phyloP scores from a whole-genome alignment of 305 asterid genomes.

The Solanum aculeatissimum region DNA sequence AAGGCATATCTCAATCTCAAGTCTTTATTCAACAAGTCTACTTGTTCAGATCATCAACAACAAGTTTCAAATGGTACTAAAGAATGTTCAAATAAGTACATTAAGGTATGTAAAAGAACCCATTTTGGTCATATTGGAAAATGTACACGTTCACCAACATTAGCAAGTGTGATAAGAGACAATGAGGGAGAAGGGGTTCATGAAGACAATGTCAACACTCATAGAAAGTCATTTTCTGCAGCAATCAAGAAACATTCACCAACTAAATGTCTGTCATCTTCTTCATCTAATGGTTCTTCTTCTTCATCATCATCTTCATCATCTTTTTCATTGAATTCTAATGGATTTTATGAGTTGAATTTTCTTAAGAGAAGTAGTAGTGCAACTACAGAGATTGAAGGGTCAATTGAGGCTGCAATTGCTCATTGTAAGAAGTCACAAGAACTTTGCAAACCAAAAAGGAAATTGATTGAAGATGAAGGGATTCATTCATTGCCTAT shows the following conservation, averaged over 20 bases:
- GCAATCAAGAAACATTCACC: constrained; percentile 58
- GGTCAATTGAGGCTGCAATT: constrained; percentile 79
- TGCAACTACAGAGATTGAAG: constrained; percentile 49
- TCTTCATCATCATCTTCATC: constrained; percentile 27
- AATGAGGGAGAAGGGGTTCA: constrained; percentile 17
- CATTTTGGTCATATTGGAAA: constrained; percentile 14
- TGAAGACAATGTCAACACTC: constrained; percentile 12
- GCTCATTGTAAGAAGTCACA: constrained; percentile 88
- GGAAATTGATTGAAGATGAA: constrained; percentile 1
- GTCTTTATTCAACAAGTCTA: constrained; percentile 45
- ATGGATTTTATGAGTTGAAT: constrained; percentile 28
- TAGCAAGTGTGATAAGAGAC: constrained; percentile 30
- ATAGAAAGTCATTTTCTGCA: constrained; percentile 70
- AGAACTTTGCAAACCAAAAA: constrained; percentile 16
- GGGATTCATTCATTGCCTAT: constrained; percentile 3
- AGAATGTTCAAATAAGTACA: constrained; percentile 13
- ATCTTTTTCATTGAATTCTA: constrained; percentile 36
- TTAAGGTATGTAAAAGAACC: constrained; percentile 15
- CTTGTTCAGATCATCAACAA: constrained; percentile 18
- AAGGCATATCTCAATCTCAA: constrained; percentile 40
- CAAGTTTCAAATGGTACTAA: neutral
- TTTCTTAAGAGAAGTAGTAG: constrained; percentile 53
- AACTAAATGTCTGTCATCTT: constrained; percentile 38
- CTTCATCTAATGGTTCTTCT: constrained; percentile 22
- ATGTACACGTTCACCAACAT: constrained; percentile 26